A percentile compares a stretch with the other conserved stretches of the same genome.
phyloP scores from a whole-genome alignment of 768 basidiomycete species.

The Mycena olivaceomarginata region DNA sequence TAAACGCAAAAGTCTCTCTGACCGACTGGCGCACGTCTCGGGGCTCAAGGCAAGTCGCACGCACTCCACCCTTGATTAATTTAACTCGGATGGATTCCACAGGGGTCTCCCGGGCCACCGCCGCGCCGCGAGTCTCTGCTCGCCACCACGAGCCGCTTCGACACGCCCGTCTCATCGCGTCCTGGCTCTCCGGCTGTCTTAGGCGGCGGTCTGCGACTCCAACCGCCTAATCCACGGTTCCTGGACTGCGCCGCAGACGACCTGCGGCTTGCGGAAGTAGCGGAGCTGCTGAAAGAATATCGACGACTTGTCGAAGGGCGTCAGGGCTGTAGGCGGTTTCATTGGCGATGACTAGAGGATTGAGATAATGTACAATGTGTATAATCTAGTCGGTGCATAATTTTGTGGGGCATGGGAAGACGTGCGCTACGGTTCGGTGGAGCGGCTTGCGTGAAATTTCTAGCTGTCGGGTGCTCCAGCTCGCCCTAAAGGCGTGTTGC shows the following conservation, averaged over 20 bases:
- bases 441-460: background rate
- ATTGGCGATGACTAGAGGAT: constrained; percentile 45
- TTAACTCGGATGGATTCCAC: constrained; percentile 54
- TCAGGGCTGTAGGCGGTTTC: constrained; percentile 78
- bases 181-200: constrained; percentile 59
- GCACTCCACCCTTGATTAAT: constrained; percentile 24
- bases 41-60: constrained; percentile 63
- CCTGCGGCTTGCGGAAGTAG: constrained; percentile 87
- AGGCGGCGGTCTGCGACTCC: constrained; percentile 58
- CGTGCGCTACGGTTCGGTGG: background rate
- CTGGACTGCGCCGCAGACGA: constrained; percentile 85
- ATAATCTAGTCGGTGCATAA: background rate
- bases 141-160: constrained; percentile 47
- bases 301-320: constrained; percentile 84
- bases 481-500: background rate
- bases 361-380: constrained; percentile 24
- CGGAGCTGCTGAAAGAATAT: constrained; percentile 88
- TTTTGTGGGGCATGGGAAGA: too few species aligned
- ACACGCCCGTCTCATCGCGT: constrained; percentile 62
- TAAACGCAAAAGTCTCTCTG: constrained; percentile 83
- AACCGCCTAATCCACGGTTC: constrained; percentile 83
- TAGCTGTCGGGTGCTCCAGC: background rate
- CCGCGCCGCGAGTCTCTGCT: constrained; percentile 52
- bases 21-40: constrained; percentile 88
- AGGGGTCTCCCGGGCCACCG: constrained; percentile 49